Base-by-base conservation (phyloP, 805 yeast genomes). In the Debaryomyces castellii region DNA sequence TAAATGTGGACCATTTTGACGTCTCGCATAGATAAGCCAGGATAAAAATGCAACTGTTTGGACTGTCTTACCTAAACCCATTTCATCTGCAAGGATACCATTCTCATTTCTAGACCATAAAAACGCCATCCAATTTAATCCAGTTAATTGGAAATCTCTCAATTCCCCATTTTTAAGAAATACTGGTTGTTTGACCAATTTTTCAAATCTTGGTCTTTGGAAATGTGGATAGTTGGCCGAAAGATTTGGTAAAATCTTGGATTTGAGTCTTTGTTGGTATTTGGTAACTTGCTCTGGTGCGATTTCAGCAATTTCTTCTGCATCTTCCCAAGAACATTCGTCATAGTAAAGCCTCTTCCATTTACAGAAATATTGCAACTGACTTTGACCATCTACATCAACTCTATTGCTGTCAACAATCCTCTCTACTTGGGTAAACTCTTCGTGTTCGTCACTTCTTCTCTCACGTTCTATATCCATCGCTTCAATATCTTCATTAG, bases 61-160 rank as follows among this genome's bases (percentile, higher is more conserved):
- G 12, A 94, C 97, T 8, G 99, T 94, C 62, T 94, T 94, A 51
- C 99, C 99, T 44, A 94, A 77, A 45, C 99, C 99, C 99, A 94
- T 94, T 66, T 94, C 99, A 72, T 94, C 99, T 4, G 99, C 99
- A 35, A 94, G 72, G 41, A 94, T 94, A 45, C 99, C 98, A 65
- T 94, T 94, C 69, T 94, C 97, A 66, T 92, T 89, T 58, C 97
- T 81, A 3, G 96, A 89, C 99, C 99, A 94, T 50, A 94, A 72
- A 63, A 92, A 94, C 0, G 99, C 99, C 99, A 94, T 94, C 99
- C 99, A 94, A 67, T 94, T 94, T 51, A 94, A 78, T 46, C 99
- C 99, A 0, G 99, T 94, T 64, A 94, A 77, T 73, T 94, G 99
- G 79, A 94, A 94, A 70, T 94, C 99, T 64, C 99, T 82, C 52